Evolutionary conservation across 2,329 filamentous ascomycete species (phyloP).

Genomic region (Beauveria pseudobassiana): DNA sequence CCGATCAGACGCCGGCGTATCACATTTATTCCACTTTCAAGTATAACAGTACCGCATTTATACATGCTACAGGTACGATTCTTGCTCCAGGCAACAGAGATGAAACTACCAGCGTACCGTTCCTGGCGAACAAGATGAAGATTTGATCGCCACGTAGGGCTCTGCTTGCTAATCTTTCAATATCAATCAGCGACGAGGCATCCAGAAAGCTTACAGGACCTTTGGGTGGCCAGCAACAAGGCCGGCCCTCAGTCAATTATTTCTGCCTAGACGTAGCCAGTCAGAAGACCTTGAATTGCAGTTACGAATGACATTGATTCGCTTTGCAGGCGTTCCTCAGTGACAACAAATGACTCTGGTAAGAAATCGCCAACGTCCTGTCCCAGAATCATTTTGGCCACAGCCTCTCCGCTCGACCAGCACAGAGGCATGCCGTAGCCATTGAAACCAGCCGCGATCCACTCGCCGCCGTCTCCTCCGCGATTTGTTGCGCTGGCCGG

Average conservation of each 20-base stretch:
- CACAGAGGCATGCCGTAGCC: conserved; percentile 44
- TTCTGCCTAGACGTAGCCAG: not conserved
- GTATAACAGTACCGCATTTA: too few relatives aligned
- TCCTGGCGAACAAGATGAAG: too few relatives aligned
- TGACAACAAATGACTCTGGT: conserved; percentile 15
- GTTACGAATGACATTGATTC: not conserved
- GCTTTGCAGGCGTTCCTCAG: conserved; percentile 12
- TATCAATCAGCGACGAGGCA: too few relatives aligned
- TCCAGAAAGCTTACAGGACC: too few relatives aligned
- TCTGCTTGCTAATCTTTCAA: too few relatives aligned
- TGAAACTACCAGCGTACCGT: too few relatives aligned
- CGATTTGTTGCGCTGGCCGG: conserved; percentile 20
- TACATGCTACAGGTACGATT: too few relatives aligned
- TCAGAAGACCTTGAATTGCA: not conserved
- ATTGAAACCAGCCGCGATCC: conserved; percentile 40
- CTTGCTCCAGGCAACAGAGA: too few relatives aligned
- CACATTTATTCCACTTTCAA: too few relatives aligned
- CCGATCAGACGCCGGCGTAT: too few relatives aligned
- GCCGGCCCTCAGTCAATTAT: not conserved
- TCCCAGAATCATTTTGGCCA: conserved; percentile 20
- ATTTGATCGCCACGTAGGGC: too few relatives aligned
- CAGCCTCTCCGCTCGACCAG: conserved; percentile 39
- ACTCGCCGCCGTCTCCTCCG: conserved; percentile 28
- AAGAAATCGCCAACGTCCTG: conserved; percentile 18
- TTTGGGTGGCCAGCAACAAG: not conserved